These are phyloP conservation scores for Blastobotrys serpentis DNA, from an alignment of 1,139 yeast species.

Conservation along the genomic window DNA sequence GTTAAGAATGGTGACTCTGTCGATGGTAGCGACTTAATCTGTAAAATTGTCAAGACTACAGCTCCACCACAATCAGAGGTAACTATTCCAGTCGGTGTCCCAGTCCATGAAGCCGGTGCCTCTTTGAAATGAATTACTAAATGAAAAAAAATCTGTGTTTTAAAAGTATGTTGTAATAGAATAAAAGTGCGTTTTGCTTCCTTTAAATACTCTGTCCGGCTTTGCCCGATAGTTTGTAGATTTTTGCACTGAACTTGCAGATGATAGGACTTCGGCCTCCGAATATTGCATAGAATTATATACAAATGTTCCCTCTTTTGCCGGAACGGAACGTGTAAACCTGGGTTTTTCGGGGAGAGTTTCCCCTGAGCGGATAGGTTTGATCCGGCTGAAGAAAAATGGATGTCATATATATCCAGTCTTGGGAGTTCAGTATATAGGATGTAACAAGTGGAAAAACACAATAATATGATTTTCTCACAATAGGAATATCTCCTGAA, in stretches of 20 bases:
- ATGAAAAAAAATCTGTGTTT: no score
- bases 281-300: no score
- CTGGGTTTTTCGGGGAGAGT: no score
- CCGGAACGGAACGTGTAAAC: conserved; percentile 1
- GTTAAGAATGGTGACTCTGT: conserved; percentile 93
- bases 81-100: conserved; percentile 19
- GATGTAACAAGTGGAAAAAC: no score
- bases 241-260: not conserved
- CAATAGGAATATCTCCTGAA: no score
- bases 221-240: no score
- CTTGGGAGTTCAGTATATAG: no score
- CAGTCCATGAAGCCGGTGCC: conserved; percentile 12
- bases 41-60: conserved; percentile 43
- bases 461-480: no score
- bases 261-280: not conserved
- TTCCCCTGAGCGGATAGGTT: not conserved
- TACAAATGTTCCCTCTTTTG: no score
- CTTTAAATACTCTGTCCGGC: not conserved
- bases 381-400: no score
- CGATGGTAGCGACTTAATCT: conserved; percentile 83
- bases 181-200: not conserved
- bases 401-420: no score
- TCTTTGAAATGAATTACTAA: conserved; percentile 3
- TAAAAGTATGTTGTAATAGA: not conserved
- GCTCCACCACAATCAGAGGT: conserved; percentile 18